phyloP scores from a whole-genome alignment of 768 basidiomycete species.

The Antrodiella citrinella region DNA sequence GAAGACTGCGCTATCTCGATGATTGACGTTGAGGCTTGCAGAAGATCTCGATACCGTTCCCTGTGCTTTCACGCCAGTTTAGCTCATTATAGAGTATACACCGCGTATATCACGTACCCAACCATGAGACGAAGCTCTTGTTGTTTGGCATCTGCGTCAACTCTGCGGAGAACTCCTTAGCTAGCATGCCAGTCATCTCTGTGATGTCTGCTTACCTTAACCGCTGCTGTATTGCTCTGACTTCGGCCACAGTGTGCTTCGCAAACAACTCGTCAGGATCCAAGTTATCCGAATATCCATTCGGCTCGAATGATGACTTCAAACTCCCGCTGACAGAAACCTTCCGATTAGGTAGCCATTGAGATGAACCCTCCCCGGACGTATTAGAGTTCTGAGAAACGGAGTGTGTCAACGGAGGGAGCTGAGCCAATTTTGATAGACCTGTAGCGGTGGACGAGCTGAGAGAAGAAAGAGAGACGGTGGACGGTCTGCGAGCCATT shows the following conservation, averaged over 20 bases:
- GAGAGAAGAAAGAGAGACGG: constrained; percentile 23
- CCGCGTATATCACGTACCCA: constrained; percentile 53
- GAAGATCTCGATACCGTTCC: constrained; percentile 82
- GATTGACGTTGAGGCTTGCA: constrained; percentile 82
- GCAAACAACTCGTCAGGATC: constrained; percentile 72
- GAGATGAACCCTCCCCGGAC: background rate
- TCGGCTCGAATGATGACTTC: background rate
- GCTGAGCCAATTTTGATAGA: constrained; percentile 6
- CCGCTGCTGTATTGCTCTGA: constrained; percentile 57
- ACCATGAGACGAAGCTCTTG: constrained; percentile 87
- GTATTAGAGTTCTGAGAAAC: constrained; percentile 3
- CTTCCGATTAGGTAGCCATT: constrained; percentile 10
- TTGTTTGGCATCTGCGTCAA: constrained; percentile 79
- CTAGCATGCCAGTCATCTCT: too few relatives aligned
- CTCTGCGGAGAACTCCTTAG: constrained; percentile 31
- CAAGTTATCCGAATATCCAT: constrained; percentile 19
- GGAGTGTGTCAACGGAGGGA: constrained; percentile 3
- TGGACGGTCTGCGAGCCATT: constrained; percentile 35
- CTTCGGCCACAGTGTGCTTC: constrained; percentile 62
- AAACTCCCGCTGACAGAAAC: constrained; percentile 13
- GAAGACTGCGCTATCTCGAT: constrained; percentile 69
- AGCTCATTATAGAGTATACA: constrained; percentile 9
- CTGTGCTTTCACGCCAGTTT: constrained; percentile 53
- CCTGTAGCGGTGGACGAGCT: constrained; percentile 10
- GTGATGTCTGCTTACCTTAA: constrained; percentile 41